These are phyloP conservation scores for Cystoderma amianthinum DNA, from an alignment of 768 basidiomycete genomes.

Conservation along the genomic window DNA sequence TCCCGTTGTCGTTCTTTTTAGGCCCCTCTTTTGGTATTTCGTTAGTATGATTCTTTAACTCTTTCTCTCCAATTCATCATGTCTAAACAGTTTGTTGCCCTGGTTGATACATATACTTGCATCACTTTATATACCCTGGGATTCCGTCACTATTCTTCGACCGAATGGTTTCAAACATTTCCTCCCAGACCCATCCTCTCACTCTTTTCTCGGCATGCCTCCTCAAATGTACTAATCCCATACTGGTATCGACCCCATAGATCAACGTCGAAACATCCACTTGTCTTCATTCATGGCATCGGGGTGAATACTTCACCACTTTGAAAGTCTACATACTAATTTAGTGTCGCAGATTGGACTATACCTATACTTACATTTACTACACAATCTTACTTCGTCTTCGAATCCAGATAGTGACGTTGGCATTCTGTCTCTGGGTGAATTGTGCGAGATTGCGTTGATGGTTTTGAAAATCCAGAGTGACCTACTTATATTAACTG, in stretches of 20 bases:
- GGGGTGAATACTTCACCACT: conserved; percentile 33
- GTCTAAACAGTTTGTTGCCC: conserved; percentile 38
- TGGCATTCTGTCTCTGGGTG: conserved; percentile 52
- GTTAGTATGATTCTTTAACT: no score
- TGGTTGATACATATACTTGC: conserved; percentile 40
- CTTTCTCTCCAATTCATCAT: no score
- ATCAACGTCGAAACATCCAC: no score
- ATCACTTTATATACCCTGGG: conserved; percentile 34
- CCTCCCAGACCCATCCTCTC: conserved; percentile 43
- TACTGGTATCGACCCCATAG: no score
- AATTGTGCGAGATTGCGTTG: conserved; percentile 33
- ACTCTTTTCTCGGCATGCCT: conserved; percentile 35
- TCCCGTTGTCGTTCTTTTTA: no score
- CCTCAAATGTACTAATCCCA: no score
- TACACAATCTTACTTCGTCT: conserved; percentile 41
- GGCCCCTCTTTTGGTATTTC: no score
- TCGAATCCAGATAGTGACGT: no score
- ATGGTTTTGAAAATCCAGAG: conserved; percentile 5
- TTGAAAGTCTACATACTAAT: neutral
- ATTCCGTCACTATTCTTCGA: conserved; percentile 36
- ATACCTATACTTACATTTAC: conserved; percentile 46
- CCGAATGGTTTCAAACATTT: conserved; percentile 32
- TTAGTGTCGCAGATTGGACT: conserved; percentile 45
- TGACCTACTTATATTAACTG: no score
- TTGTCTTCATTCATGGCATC: no score